phyloP scores from a whole-genome alignment of 768 basidiomycete genomes.

The Boletus speciosus region DNA sequence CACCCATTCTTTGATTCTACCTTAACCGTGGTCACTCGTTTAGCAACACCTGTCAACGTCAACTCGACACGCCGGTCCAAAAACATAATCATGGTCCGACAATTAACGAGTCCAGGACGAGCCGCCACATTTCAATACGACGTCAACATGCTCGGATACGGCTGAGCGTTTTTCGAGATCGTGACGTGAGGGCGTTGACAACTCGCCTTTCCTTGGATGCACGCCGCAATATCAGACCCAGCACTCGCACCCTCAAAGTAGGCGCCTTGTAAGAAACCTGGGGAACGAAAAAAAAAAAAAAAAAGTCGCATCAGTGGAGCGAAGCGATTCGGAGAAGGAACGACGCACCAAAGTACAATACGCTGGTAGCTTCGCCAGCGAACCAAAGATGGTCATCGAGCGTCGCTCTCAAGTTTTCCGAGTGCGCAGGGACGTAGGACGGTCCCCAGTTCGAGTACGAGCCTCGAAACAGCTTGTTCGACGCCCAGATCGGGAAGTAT shows the following conservation, averaged over 20 bases:
- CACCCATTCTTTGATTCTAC: too few relatives aligned
- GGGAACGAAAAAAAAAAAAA: neutral
- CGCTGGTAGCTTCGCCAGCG: conserved; percentile 58
- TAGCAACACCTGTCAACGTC: too few relatives aligned
- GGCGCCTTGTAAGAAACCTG: conserved; percentile 56
- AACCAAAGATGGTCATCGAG: conserved; percentile 53
- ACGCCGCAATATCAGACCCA: conserved; percentile 38
- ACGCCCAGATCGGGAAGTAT: conserved; percentile 53
- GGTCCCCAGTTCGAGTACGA: conserved; percentile 72
- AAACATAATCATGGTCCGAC: too few relatives aligned
- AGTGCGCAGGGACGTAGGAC: conserved; percentile 48
- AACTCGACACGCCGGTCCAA: too few relatives aligned
- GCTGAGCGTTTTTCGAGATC: conserved; percentile 29
- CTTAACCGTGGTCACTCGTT: too few relatives aligned
- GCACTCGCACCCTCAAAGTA: conserved; percentile 50
- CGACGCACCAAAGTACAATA: conserved; percentile 52
- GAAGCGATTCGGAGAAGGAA: neutral
- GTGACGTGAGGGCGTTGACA: conserved; percentile 26
- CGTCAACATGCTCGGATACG: conserved; percentile 26
- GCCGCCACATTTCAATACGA: neutral
- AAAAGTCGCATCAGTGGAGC: neutral
- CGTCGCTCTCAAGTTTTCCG: conserved; percentile 52
- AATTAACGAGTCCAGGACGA: neutral
- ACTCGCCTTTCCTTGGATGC: conserved; percentile 32
- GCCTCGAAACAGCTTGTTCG: conserved; percentile 40